Conservation (phyloP, 495 filamentous ascomycete species). For the Lophium mytilinum region DNA sequence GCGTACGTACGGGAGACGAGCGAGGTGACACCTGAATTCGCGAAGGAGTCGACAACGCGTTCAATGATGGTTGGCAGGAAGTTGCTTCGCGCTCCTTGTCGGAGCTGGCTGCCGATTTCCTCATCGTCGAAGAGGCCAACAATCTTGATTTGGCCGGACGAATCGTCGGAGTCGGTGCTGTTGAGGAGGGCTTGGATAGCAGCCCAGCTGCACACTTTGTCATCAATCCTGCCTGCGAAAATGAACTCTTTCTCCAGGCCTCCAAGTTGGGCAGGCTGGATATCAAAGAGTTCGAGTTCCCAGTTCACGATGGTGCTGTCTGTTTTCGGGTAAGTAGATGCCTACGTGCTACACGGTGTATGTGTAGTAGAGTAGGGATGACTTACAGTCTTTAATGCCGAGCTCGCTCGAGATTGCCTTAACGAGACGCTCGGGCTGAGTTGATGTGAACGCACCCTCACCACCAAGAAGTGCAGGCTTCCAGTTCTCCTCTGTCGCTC, state of each 20-base stretch:
- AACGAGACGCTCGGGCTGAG: conserved; percentile 77
- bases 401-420: conserved; percentile 71
- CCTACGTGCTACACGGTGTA: background rate
- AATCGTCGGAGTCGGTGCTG: conserved; percentile 42
- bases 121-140: conserved; percentile 93
- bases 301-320: conserved; percentile 73
- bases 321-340: background rate
- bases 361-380: background rate
- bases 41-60: conserved; percentile 67
- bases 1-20: conserved; percentile 77
- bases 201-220: conserved; percentile 92
- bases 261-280: conserved; percentile 73
- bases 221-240: conserved; percentile 89
- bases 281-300: conserved; percentile 96
- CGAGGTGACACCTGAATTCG: conserved; percentile 39
- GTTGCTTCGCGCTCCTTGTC: conserved; percentile 85
- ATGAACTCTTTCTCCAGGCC: conserved; percentile 91
- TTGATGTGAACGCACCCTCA: conserved; percentile 60
- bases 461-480: conserved; percentile 30
- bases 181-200: conserved; percentile 79
- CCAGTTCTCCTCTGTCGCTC: conserved; percentile 19
- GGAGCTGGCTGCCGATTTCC: conserved; percentile 83
- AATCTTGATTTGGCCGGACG: conserved; percentile 56
- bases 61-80: conserved; percentile 74
- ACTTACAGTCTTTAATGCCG: conserved; percentile 52